phyloP scores from a whole-genome alignment of 352 stramenopile species.

The Pythium volutum region DNA sequence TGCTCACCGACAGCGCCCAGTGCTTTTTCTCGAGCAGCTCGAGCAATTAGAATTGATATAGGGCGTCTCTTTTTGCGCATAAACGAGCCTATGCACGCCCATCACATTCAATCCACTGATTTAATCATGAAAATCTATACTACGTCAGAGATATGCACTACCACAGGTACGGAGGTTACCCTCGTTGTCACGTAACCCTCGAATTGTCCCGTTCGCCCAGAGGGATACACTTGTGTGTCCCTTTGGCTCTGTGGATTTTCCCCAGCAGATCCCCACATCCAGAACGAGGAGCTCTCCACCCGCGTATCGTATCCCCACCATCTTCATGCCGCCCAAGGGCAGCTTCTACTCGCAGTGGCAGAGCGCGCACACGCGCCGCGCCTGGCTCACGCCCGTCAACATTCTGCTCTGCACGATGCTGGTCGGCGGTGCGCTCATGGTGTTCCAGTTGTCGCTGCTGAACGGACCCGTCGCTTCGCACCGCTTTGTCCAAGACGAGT shows the following conservation, averaged over 20 bases:
- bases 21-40: too few relatives aligned
- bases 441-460: constrained; percentile 13
- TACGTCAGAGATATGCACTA: neutral
- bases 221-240: too few relatives aligned
- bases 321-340: constrained; percentile 13
- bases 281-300: neutral
- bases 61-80: too few relatives aligned
- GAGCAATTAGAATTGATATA: too few relatives aligned
- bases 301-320: neutral
- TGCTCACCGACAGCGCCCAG: too few relatives aligned
- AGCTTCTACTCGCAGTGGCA: constrained; percentile 21
- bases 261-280: neutral
- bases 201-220: too few relatives aligned
- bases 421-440: constrained; percentile 11
- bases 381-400: constrained; percentile 20
- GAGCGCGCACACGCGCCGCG: constrained; percentile 14
- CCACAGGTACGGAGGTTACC: neutral
- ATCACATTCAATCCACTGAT: too few relatives aligned
- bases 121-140: too few relatives aligned
- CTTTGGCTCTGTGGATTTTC: too few relatives aligned
- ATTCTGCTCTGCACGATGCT: constrained; percentile 15
- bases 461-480: neutral
- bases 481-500: neutral
- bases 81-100: too few relatives aligned
- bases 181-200: too few relatives aligned